phyloP scores from a whole-genome alignment of 129 eudicot species.

The Escallonia herrerae region DNA sequence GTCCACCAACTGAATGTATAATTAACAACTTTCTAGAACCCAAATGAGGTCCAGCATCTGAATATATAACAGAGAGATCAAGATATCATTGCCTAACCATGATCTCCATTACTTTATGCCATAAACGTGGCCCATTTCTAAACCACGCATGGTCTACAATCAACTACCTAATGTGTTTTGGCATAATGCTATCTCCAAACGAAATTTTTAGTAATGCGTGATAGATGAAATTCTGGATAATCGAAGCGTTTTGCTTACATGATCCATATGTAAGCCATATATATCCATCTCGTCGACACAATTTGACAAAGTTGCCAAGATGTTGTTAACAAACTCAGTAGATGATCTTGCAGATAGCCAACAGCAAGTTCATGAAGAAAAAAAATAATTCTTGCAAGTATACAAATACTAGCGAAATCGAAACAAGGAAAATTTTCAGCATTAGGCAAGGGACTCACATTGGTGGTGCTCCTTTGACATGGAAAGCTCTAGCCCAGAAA shows the following conservation, averaged over 20 bases:
- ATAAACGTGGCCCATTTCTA: no score
- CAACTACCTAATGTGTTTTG: no score
- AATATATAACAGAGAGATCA: constrained; percentile 30
- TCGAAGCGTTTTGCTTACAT: no score
- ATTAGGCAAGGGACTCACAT: constrained; percentile 35
- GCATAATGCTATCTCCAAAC: no score
- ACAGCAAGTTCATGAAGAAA: not conserved
- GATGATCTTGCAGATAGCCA: no score
- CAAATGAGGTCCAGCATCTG: constrained; percentile 20
- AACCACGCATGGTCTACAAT: no score
- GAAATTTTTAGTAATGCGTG: no score
- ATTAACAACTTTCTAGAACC: constrained; percentile 19
- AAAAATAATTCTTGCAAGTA: not conserved
- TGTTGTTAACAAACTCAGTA: no score
- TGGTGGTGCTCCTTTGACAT: constrained; percentile 66
- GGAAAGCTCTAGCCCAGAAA: constrained; percentile 85
- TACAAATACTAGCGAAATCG: no score
- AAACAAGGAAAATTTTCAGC: not conserved
- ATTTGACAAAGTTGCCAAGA: not conserved
- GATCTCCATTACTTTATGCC: no score
- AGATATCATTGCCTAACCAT: constrained; percentile 19
- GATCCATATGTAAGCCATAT: no score
- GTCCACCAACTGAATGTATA: constrained; percentile 38
- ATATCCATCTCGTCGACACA: not conserved
- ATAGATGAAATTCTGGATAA: no score